These are phyloP conservation scores for Cornus suecica DNA, from an alignment of 148 eudicot species.

Conservation along the genomic window DNA sequence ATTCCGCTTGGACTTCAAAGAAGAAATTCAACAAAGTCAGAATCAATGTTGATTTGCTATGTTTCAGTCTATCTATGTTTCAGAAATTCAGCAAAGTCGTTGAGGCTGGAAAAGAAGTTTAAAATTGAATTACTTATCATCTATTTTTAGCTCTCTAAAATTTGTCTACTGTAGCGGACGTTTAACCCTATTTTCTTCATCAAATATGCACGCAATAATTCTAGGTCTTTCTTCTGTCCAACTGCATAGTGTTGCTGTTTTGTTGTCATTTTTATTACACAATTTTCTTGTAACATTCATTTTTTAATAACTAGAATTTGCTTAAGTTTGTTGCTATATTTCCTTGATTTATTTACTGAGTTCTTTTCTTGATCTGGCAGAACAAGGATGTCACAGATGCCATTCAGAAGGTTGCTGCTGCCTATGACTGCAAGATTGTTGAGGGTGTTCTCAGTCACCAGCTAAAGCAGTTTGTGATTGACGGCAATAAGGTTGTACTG, in stretches of 20 bases:
- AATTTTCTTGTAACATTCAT: too few relatives aligned
- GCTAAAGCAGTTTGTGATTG: conserved; percentile 60
- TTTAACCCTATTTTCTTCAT: not conserved
- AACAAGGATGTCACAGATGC: conserved; percentile 60
- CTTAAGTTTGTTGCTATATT: not conserved
- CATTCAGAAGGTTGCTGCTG: conserved; percentile 55
- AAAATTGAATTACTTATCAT: not conserved
- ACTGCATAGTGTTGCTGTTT: not conserved
- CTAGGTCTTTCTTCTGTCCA: not conserved
- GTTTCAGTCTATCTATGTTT: too few relatives aligned
- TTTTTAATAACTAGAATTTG: too few relatives aligned
- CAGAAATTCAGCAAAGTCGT: not conserved
- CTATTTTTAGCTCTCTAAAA: not conserved
- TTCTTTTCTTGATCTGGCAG: conserved; percentile 21
- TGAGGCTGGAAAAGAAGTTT: too few relatives aligned
- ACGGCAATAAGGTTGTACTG: conserved; percentile 58
- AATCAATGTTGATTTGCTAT: not conserved
- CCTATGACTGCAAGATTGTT: conserved; percentile 58
- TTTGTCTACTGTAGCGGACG: not conserved
- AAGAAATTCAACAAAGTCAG: not conserved
- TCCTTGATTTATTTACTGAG: not conserved
- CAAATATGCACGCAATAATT: not conserved
- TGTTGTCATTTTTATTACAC: not conserved
- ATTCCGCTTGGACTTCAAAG: not conserved
- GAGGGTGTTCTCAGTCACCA: conserved; percentile 68